Conservation (phyloP, 129 eudicot species). For the Kitagawia praeruptora region DNA sequence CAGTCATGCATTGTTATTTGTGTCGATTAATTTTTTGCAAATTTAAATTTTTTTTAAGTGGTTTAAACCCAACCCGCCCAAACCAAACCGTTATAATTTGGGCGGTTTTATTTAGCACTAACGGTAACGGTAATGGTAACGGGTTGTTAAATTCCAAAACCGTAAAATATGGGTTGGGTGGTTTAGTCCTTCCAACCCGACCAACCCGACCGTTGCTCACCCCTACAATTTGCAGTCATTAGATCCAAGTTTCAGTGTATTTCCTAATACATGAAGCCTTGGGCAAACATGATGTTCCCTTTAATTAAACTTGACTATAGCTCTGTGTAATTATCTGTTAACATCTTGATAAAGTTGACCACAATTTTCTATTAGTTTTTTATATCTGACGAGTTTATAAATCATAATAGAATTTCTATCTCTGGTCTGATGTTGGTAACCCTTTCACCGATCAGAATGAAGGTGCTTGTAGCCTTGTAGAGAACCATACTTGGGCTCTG, state of each 20-base stretch:
- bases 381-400: background rate
- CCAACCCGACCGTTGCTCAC: no score
- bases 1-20: no score
- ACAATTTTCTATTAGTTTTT: background rate
- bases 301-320: background rate
- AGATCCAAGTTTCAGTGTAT: background rate
- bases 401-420: conserved; percentile 19
- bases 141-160: no score
- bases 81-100: no score
- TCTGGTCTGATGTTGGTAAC: background rate
- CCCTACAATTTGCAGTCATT: background rate
- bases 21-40: no score
- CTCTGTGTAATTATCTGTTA: background rate
- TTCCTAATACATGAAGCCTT: background rate
- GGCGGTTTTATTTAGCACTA: no score
- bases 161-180: no score
- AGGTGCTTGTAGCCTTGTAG: background rate
- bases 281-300: background rate
- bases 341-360: background rate
- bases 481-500: conserved; percentile 6
- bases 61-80: no score
- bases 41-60: no score
- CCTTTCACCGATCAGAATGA: background rate
- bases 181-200: no score
- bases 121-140: no score